phyloP scores from a whole-genome alignment of 1,284 basidiomycete species.

The Phylloporus sp. region DNA sequence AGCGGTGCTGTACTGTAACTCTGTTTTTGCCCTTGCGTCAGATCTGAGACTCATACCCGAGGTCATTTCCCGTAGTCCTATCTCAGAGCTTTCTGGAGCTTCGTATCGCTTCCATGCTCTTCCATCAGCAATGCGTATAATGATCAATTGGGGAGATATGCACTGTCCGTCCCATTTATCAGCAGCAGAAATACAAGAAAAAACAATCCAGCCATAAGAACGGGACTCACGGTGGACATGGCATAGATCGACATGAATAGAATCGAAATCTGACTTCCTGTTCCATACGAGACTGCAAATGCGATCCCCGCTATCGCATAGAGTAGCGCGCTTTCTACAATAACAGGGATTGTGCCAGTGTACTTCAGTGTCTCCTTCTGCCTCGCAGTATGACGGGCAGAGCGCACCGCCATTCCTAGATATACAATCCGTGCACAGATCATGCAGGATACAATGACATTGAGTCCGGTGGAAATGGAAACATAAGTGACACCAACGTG shows the following conservation, averaged over 20 bases:
- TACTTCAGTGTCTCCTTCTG: constrained; percentile 2
- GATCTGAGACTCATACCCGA: neutral
- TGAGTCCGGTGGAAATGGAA: constrained; percentile 20
- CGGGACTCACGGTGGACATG: neutral
- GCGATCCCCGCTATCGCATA: constrained; percentile 20
- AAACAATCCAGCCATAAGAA: neutral
- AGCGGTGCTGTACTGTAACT: neutral
- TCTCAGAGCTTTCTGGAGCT: neutral
- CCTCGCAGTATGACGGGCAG: neutral
- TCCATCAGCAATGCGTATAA: constrained; percentile 15
- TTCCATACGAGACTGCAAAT: constrained; percentile 17
- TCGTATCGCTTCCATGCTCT: neutral
- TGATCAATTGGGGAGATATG: constrained; percentile 23
- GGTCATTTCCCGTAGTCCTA: neutral
- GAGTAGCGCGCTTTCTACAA: constrained; percentile 25
- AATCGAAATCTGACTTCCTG: constrained; percentile 10
- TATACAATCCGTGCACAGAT: constrained; percentile 18
- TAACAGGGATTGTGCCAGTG: constrained; percentile 1
- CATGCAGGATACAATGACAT: constrained; percentile 19
- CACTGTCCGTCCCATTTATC: constrained; percentile 9
- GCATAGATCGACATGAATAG: constrained; percentile 22
- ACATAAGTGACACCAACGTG: constrained; percentile 21
- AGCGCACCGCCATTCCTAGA: neutral
- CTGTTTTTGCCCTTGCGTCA: neutral
- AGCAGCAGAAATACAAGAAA: neutral